Evolutionary conservation across 805 yeast genomes (phyloP).

Genomic region (Metschnikowia arizonensis): DNA sequence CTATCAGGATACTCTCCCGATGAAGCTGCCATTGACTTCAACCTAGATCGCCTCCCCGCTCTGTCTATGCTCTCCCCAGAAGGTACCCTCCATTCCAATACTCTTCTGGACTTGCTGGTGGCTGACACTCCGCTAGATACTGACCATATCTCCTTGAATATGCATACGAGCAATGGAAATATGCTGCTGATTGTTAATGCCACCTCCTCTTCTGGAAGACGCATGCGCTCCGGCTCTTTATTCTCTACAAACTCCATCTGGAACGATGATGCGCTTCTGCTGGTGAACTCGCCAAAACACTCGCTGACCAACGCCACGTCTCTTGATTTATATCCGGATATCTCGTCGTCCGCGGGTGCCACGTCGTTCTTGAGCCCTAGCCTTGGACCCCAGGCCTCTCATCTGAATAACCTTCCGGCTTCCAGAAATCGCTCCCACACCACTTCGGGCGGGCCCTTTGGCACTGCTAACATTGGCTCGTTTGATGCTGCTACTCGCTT

Average conservation of each 20-base stretch:
- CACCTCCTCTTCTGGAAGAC: constrained; percentile 14
- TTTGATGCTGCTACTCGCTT: constrained; percentile 17
- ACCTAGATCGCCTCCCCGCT: constrained; percentile 1
- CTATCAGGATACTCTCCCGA: neutral
- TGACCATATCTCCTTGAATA: neutral
- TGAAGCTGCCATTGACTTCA: constrained; percentile 1
- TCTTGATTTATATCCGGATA: constrained; percentile 13
- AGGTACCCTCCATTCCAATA: constrained; percentile 7
- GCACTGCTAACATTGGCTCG: constrained; percentile 15
- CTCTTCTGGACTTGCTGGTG: constrained; percentile 11
- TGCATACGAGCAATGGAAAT: neutral
- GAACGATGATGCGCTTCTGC: constrained; percentile 43
- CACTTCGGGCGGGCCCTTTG: constrained; percentile 37
- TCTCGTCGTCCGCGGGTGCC: constrained; percentile 10
- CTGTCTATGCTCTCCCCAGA: constrained; percentile 10
- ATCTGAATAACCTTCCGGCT: constrained; percentile 9
- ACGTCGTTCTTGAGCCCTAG: constrained; percentile 20
- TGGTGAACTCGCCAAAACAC: constrained; percentile 15
- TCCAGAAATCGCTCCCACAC: constrained; percentile 47
- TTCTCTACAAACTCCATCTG: constrained; percentile 52
- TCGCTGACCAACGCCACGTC: constrained; percentile 12
- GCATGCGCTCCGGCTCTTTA: constrained; percentile 57
- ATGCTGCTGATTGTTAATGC: constrained; percentile 16
- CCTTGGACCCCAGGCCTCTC: constrained; percentile 19
- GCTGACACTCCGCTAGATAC: constrained; percentile 4